These are phyloP conservation scores for Sphagnum contortum DNA, from an alignment of 225 moss, liverwort and hornwort species.

Conservation along the genomic window DNA sequence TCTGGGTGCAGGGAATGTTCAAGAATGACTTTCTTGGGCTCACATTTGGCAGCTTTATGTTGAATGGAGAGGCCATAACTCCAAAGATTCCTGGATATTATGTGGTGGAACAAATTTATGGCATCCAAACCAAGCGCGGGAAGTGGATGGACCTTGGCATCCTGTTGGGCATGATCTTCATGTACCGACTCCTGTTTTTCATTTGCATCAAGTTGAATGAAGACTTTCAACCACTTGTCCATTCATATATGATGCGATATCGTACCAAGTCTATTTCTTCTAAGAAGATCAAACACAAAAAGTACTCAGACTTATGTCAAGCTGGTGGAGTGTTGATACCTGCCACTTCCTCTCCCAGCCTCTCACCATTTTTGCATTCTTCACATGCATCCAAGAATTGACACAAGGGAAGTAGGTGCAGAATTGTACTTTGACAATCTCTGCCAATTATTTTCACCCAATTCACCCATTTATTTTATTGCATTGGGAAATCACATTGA, in stretches of 20 bases:
- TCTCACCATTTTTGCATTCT: too few species aligned
- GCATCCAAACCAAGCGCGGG: conserved; percentile 24
- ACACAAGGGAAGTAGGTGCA: too few species aligned
- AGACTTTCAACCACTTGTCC: conserved; percentile 53
- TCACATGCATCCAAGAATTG: too few species aligned
- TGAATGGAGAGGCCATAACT: conserved; percentile 28
- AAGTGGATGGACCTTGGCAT: conserved; percentile 71
- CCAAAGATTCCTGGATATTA: conserved; percentile 54
- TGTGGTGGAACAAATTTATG: conserved; percentile 45
- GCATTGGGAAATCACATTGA: too few species aligned
- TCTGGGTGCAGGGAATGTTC: conserved; percentile 53
- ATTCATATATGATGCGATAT: conserved; percentile 48
- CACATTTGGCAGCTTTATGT: conserved; percentile 35
- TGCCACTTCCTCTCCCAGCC: too few species aligned
- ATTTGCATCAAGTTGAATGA: conserved; percentile 69
- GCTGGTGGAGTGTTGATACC: too few species aligned
- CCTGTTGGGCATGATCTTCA: conserved; percentile 43
- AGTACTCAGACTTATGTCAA: too few species aligned
- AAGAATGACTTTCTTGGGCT: conserved; percentile 68
- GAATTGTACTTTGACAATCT: too few species aligned
- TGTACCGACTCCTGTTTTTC: conserved; percentile 76
- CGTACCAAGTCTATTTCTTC: conserved; percentile 11
- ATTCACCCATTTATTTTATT: too few species aligned
- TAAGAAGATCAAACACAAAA: too few species aligned
- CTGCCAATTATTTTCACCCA: too few species aligned